Conservation (phyloP, 164 flowering plant genomes). For the Malania oleifera region DNA sequence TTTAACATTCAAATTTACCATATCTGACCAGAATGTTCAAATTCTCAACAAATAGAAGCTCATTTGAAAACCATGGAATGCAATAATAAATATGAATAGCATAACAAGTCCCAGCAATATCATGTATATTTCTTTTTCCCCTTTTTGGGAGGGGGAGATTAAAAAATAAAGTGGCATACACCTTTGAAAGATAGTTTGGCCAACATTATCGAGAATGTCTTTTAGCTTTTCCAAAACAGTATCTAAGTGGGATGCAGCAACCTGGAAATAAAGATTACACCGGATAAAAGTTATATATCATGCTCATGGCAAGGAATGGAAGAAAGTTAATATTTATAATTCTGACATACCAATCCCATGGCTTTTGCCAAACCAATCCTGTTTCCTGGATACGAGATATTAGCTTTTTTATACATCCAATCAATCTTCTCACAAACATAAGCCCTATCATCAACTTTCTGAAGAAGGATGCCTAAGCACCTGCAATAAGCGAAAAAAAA, state of each 20-base stretch:
- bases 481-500: too few species aligned
- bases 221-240: slow-evolving; percentile 88
- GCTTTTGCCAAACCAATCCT: slow-evolving; percentile 96
- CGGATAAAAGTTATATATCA: neutral
- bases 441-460: slow-evolving; percentile 68
- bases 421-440: slow-evolving; percentile 81
- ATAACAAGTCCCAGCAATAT: too few species aligned
- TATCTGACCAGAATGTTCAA: too few species aligned
- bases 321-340: neutral
- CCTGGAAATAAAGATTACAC: slow-evolving; percentile 35
- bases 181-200: slow-evolving; percentile 70
- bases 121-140: too few species aligned
- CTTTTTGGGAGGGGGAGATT: neutral
- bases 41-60: too few species aligned
- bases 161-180: slow-evolving; percentile 12
- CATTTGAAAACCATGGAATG: neutral
- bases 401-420: slow-evolving; percentile 82
- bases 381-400: slow-evolving; percentile 65
- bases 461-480: slow-evolving; percentile 89
- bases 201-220: slow-evolving; percentile 73
- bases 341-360: slow-evolving; percentile 79
- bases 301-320: neutral
- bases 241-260: slow-evolving; percentile 96
- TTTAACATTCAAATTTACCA: too few species aligned
- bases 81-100: neutral